Evolutionary conservation across 2,329 filamentous ascomycete species (phyloP).

Genomic region (Beauveria brongniartii): DNA sequence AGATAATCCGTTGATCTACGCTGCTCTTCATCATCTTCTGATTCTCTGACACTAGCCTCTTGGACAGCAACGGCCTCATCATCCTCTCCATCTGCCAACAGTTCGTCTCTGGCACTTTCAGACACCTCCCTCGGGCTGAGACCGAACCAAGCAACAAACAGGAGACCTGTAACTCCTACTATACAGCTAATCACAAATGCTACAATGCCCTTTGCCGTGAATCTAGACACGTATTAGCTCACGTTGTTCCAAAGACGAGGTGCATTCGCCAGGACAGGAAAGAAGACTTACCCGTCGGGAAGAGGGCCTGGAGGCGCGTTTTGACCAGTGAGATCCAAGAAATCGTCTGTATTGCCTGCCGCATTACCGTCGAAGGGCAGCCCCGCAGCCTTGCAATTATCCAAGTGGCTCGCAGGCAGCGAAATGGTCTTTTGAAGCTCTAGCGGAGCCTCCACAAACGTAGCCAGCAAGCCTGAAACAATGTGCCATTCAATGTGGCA

Average conservation of each 20-base stretch:
- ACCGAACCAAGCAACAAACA: conserved; percentile 60
- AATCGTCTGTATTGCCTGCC: conserved; percentile 58
- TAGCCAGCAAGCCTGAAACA: conserved; percentile 55
- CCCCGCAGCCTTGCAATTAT: conserved; percentile 45
- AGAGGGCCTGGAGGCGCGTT: conserved; percentile 46
- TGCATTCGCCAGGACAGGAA: not conserved
- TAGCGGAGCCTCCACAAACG: conserved; percentile 54
- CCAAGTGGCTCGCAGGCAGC: conserved; percentile 52
- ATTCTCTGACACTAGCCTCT: no score
- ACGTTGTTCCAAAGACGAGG: no score
- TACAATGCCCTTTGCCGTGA: conserved; percentile 62
- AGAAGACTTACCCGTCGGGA: conserved; percentile 48
- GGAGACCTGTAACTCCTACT: conserved; percentile 60
- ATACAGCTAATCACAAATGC: conserved; percentile 67
- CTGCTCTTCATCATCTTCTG: no score
- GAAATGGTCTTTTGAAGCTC: conserved; percentile 51
- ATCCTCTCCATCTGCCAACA: no score
- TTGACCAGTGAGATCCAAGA: conserved; percentile 55
- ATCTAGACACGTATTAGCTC: conserved; percentile 28
- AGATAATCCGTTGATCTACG: no score
- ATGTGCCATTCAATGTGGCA: conserved; percentile 79
- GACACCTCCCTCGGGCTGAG: no score
- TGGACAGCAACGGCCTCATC: no score
- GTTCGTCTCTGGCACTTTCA: no score
- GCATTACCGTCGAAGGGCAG: conserved; percentile 59